Conservation (phyloP, 345 rosid genomes). For the Aegle marmelos region DNA sequence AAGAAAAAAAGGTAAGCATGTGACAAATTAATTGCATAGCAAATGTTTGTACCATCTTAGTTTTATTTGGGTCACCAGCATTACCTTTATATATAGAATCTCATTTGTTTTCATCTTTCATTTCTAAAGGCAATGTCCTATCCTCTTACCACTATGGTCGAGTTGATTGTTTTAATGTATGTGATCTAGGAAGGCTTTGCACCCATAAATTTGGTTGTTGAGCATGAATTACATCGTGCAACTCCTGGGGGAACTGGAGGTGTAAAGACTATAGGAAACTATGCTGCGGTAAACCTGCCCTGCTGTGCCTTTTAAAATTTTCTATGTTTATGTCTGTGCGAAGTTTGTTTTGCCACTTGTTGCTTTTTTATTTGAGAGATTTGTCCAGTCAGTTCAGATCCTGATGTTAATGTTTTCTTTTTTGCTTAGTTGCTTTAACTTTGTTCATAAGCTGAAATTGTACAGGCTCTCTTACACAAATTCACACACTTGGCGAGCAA, state of each 20-base stretch:
- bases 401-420: neutral
- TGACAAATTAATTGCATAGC: neutral
- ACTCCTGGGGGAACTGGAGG: conserved; percentile 98
- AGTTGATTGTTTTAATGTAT: neutral
- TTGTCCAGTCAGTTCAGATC: neutral
- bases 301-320: neutral
- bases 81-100: neutral
- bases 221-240: conserved; percentile 75
- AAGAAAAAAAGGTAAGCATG: neutral
- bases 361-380: neutral
- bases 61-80: neutral
- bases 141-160: neutral
- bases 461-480: neutral
- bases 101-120: neutral
- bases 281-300: conserved; percentile 69
- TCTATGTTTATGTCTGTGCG: neutral
- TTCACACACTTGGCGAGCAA: too few species aligned
- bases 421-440: neutral
- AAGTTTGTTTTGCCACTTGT: neutral
- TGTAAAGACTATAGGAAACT: conserved; percentile 91
- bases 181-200: conserved; percentile 81
- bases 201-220: conserved; percentile 58
- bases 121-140: neutral
- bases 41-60: neutral
- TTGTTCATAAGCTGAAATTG: neutral